Percentiles rank a stretch among this genome's conserved stretches.
Evolutionary conservation across 768 basidiomycete species (phyloP).

Genomic region (Mycena kentingensis): DNA sequence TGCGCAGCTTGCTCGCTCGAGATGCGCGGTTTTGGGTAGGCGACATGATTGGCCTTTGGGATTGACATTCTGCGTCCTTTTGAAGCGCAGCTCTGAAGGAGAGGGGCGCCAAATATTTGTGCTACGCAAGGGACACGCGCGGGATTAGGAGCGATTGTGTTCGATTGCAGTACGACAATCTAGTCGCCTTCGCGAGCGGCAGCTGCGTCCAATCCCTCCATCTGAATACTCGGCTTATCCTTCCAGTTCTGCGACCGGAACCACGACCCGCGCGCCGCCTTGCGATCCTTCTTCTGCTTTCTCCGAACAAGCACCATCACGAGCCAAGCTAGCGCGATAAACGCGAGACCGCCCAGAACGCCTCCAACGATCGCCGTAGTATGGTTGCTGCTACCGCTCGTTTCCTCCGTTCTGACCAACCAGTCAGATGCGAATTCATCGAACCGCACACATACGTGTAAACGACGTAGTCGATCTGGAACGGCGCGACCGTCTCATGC

Average conservation of each 20-base stretch:
- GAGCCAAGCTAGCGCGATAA: neutral
- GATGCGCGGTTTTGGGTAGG: no score
- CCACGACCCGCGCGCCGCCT: neutral
- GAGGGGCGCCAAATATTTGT: no score
- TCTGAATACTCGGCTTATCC: slow-evolving; percentile 2
- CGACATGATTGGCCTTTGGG: no score
- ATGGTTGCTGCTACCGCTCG: slow-evolving; percentile 2
- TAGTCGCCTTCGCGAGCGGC: no score
- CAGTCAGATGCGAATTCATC: no score
- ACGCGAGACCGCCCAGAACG: neutral
- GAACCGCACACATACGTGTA: neutral
- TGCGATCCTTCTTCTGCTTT: neutral
- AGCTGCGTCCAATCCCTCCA: neutral
- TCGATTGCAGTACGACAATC: no score
- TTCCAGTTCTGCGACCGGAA: neutral
- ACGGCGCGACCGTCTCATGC: neutral
- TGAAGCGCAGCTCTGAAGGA: no score
- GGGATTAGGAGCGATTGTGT: no score
- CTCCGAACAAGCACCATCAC: neutral
- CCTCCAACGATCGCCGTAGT: neutral
- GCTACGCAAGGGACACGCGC: no score
- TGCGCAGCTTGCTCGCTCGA: no score
- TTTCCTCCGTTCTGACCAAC: neutral
- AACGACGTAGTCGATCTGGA: neutral
- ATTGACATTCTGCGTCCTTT: no score